These are phyloP conservation scores for Parmelia sp. DNA, from an alignment of 495 filamentous ascomycete species.

Conservation along the genomic window DNA sequence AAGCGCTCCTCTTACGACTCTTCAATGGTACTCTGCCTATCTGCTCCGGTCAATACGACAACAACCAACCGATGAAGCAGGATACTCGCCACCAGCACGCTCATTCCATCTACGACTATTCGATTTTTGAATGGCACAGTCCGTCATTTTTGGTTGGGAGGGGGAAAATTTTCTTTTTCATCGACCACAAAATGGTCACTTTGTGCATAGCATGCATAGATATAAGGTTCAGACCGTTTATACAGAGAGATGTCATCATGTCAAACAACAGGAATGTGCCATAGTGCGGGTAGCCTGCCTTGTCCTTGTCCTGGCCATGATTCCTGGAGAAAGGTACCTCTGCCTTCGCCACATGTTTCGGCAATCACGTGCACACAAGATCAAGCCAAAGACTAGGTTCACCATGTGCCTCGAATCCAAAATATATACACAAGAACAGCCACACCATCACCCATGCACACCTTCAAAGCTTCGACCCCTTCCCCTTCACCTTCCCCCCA, in stretches of 20 bases:
- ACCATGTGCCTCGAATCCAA: no score
- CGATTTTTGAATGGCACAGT: constrained; percentile 1
- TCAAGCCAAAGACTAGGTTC: no score
- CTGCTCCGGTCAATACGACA: background rate
- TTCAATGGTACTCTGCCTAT: background rate
- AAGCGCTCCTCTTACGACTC: background rate
- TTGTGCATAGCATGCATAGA: constrained; percentile 1
- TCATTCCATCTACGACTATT: background rate
- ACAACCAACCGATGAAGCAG: background rate
- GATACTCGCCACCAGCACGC: background rate
- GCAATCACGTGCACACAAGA: no score
- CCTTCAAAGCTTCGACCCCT: constrained; percentile 17
- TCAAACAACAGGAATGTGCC: background rate
- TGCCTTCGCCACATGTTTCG: no score
- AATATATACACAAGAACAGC: no score
- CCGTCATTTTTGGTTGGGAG: no score
- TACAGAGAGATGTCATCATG: background rate
- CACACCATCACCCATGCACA: background rate
- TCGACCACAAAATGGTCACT: background rate
- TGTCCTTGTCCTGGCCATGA: background rate
- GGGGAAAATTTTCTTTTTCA: no score
- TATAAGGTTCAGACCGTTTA: background rate
- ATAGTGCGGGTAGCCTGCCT: background rate
- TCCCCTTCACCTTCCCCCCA: constrained; percentile 15
- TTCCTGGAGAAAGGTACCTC: background rate